Evolutionary conservation across 768 basidiomycete genomes (phyloP).

Genomic region (Zangia roseola): DNA sequence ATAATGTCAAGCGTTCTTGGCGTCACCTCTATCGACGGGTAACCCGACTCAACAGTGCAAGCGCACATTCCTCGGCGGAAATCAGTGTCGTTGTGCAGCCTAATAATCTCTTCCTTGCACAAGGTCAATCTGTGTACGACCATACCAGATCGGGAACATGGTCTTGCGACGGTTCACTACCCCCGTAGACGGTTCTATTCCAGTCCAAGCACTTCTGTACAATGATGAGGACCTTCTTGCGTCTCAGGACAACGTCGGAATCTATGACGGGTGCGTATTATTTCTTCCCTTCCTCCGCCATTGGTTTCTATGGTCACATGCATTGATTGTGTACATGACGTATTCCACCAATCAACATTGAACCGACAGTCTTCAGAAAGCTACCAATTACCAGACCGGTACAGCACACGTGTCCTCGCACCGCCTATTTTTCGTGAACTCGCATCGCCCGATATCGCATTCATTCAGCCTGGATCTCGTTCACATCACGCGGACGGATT

Average conservation of each 20-base stretch:
- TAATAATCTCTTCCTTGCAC: background rate
- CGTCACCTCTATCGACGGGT: constrained; percentile 1
- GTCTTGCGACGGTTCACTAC: constrained; percentile 54
- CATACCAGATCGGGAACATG: constrained; percentile 35
- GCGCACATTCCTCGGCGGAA: constrained; percentile 12
- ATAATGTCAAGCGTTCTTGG: constrained; percentile 1
- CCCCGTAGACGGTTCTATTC: constrained; percentile 72
- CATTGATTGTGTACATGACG: constrained; percentile 15
- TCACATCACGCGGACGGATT: constrained; percentile 71
- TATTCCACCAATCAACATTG: constrained; percentile 31
- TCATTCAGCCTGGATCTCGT: constrained; percentile 72
- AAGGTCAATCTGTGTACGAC: background rate
- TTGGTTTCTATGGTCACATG: constrained; percentile 14
- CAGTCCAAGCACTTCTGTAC: constrained; percentile 73
- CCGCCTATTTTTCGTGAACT: constrained; percentile 80
- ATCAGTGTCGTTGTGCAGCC: background rate
- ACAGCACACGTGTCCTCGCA: constrained; percentile 74
- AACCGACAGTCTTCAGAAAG: constrained; percentile 70
- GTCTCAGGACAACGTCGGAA: constrained; percentile 77
- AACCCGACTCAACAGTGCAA: constrained; percentile 9
- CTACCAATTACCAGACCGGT: constrained; percentile 75
- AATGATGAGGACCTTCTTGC: constrained; percentile 75
- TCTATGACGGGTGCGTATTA: constrained; percentile 82
- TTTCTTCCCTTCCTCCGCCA: constrained; percentile 3
- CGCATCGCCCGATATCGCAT: constrained; percentile 41